Evolutionary conservation across 139 green algal species (phyloP), one percentile per base, ranked within the genome.

Genomic region (Klebsormidium nitens): DNA sequence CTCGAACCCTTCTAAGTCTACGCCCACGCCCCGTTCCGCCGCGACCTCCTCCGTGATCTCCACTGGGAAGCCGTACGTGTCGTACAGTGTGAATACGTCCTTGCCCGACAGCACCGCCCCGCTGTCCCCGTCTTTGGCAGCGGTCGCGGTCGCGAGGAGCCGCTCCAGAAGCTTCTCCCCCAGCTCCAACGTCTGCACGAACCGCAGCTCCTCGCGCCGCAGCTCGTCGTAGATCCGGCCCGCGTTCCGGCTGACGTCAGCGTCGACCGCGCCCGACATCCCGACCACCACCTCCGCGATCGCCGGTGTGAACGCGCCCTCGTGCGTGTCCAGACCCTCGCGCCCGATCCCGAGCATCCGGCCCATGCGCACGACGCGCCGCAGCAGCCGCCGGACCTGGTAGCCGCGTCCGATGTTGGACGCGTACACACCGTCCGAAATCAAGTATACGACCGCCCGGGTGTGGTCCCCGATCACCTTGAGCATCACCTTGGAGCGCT

Each of bases 341-440:
- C 82, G 6, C 3, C 92, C 91, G 78, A 95, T 90, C 32, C 81
- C 81, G 2, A 86, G 58, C 1, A 81, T 48, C 14, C 80, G 62
- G 28, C 73, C 67, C 52, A 61, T 82, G 47, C 78, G 63, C 32
- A 96, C 76, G 37, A 89, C 86, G 2, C 89, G 80, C 0, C 91
- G 61, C 44, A 96, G 78, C 49, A 97, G 83, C 19, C 91, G 80
- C 5, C 91, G 82, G 46, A 95, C 76, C 35, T 96, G 82, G 77
- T 97, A 97, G 36, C 91, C 91, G 3, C 91, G 75, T 3, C 91
- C 91, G 2, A 96, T 68, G 72, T 97, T 97, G 64, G 84, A 91
- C 23, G 91, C 86, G 6, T 82, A 74, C 29, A 97, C 89, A 2
- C 91, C 90, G 38, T 86, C 81, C 19, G 78, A 81, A 36, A 96